Evolutionary conservation across 1,284 basidiomycete species (phyloP).

Genomic region (Trichosporon sp.): DNA sequence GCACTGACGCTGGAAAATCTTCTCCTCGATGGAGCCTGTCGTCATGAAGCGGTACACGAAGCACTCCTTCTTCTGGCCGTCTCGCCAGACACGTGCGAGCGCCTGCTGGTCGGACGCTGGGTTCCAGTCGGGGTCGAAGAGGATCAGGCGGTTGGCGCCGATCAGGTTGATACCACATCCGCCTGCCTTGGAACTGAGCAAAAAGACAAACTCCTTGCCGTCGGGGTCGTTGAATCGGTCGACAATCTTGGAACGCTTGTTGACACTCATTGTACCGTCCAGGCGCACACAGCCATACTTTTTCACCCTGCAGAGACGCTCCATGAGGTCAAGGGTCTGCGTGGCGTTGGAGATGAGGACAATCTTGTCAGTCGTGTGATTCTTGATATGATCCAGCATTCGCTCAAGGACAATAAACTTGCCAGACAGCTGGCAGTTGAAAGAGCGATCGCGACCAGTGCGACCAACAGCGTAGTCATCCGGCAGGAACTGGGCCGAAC

Average conservation of each 20-base stretch:
- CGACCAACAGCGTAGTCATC: constrained; percentile 64
- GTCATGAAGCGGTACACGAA: constrained; percentile 98
- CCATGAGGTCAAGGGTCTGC: constrained; percentile 92
- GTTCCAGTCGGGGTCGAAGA: constrained; percentile 99
- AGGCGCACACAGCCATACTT: constrained; percentile 93
- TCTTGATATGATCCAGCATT: constrained; percentile 80
- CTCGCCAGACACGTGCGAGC: constrained; percentile 97
- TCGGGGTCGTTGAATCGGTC: constrained; percentile 97
- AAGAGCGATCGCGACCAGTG: constrained; percentile 59
- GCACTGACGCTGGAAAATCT: constrained; percentile 92
- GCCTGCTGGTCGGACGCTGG: constrained; percentile 98
- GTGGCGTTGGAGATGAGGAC: constrained; percentile 99
- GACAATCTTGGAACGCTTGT: constrained; percentile 94
- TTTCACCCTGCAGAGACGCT: constrained; percentile 79
- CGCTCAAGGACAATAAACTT: constrained; percentile 94
- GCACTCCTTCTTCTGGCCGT: constrained; percentile 99
- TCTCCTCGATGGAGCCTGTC: constrained; percentile 98
- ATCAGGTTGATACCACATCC: constrained; percentile 98
- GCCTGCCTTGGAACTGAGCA: constrained; percentile 94
- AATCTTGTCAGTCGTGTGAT: constrained; percentile 91
- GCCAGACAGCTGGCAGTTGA: constrained; percentile 80
- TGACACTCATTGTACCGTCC: constrained; percentile 91
- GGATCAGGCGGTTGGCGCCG: constrained; percentile 90
- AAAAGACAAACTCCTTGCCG: constrained; percentile 91
- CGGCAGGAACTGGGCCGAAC: constrained; percentile 81